Percentiles rank a stretch among this genome's conserved stretches.
Conservation (phyloP, 176 grass and related monocot genomes). For the Carex parvula region DNA sequence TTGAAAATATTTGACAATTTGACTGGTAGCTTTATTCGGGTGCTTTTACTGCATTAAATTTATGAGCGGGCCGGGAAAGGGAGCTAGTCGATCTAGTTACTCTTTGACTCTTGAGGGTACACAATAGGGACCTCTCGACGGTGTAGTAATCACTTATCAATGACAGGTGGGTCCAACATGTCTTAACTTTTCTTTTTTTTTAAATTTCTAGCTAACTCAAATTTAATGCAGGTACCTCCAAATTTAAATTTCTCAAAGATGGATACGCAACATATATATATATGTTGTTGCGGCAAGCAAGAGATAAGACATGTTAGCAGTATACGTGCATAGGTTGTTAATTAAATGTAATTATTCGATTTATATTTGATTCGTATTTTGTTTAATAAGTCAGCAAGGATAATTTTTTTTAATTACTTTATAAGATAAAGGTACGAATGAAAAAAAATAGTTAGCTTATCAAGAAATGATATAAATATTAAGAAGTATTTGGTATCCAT, state of each 20-base stretch:
- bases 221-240: neutral
- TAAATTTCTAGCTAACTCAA: too few relatives aligned
- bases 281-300: neutral
- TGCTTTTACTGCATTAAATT: neutral
- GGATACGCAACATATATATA: neutral
- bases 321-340: too few relatives aligned
- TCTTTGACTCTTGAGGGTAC: neutral
- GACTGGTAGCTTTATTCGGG: conserved; percentile 23
- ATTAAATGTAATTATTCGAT: neutral
- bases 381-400: too few relatives aligned
- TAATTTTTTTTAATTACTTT: too few relatives aligned
- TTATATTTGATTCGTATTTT: neutral
- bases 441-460: too few relatives aligned
- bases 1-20: neutral
- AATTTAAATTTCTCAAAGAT: neutral
- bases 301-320: too few relatives aligned
- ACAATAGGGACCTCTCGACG: neutral
- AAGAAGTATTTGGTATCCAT: neutral
- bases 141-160: neutral
- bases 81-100: neutral
- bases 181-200: neutral
- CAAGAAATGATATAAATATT: neutral
- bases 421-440: too few relatives aligned
- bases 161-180: neutral
- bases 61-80: neutral